These are phyloP conservation scores for Dysphania ambrosioides DNA, from an alignment of 148 eudicot genomes.

Conservation along the genomic window DNA sequence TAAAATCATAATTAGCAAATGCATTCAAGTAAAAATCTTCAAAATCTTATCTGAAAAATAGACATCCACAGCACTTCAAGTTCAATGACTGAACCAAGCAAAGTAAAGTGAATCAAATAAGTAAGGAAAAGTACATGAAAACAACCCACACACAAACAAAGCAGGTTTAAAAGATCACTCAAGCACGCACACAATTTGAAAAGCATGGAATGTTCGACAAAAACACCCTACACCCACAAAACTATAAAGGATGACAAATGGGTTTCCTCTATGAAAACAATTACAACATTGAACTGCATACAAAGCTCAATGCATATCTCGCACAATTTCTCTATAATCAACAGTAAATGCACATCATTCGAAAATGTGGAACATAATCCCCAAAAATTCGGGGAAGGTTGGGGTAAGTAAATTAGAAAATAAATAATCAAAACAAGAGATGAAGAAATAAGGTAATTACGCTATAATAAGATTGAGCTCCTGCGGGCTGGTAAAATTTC, in stretches of 20 bases:
- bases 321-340: neutral
- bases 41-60: too few relatives aligned
- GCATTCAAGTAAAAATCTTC: too few relatives aligned
- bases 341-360: neutral
- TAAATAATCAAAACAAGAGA: neutral
- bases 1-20: too few relatives aligned
- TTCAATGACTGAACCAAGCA: neutral
- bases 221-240: neutral
- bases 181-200: neutral
- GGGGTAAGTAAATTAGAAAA: too few relatives aligned
- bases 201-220: neutral
- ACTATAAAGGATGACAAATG: too few relatives aligned
- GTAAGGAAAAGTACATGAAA: neutral
- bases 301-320: too few relatives aligned
- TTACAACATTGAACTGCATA: too few relatives aligned
- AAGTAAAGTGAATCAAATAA: neutral
- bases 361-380: too few relatives aligned
- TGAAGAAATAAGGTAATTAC: conserved; percentile 33
- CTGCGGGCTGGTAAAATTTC: conserved; percentile 84
- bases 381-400: too few relatives aligned
- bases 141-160: neutral
- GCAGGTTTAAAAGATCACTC: neutral
- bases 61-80: neutral
- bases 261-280: neutral
- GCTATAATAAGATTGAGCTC: conserved; percentile 91